Percentiles rank a stretch among this genome's conserved stretches.
Conservation (phyloP, 2,329 filamentous ascomycete species). For the Arthroderma uncinatum region DNA sequence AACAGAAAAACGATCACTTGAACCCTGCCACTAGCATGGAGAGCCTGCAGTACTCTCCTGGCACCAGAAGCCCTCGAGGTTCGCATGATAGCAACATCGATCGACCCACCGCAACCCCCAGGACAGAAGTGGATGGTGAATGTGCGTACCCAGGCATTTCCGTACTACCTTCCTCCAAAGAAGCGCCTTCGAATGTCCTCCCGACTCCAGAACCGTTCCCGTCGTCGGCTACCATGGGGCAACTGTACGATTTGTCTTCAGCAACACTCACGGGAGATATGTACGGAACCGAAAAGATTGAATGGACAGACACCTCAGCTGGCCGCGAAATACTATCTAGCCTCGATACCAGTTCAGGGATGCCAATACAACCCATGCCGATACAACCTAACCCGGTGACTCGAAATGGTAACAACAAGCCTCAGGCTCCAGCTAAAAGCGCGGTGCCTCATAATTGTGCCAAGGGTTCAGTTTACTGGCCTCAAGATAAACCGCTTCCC, state of each 20-base stretch:
- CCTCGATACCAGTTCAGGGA: not conserved
- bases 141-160: slow-evolving; percentile 12
- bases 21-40: not conserved
- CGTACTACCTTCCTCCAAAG: slow-evolving; percentile 10
- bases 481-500: slow-evolving; percentile 3
- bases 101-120: not conserved
- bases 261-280: slow-evolving; percentile 5
- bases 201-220: not conserved
- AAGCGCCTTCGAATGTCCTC: not conserved
- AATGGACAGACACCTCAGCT: slow-evolving; percentile 6
- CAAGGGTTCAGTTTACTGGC: not conserved
- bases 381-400: not conserved
- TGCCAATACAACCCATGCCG: not conserved
- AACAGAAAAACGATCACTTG: not conserved
- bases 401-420: not conserved
- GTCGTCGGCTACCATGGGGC: not conserved
- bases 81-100: not conserved
- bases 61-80: slow-evolving; percentile 1
- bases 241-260: not conserved
- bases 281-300: not conserved
- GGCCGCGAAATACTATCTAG: slow-evolving; percentile 6
- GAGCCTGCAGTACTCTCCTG: not conserved
- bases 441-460: slow-evolving; percentile 2
- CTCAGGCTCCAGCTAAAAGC: not conserved
- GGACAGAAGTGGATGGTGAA: slow-evolving; percentile 11